Evolutionary conservation across 2,329 filamentous ascomycete genomes (phyloP), one percentile per base, ranked within the genome.

Genomic region (Gliomastix tumulicola): DNA sequence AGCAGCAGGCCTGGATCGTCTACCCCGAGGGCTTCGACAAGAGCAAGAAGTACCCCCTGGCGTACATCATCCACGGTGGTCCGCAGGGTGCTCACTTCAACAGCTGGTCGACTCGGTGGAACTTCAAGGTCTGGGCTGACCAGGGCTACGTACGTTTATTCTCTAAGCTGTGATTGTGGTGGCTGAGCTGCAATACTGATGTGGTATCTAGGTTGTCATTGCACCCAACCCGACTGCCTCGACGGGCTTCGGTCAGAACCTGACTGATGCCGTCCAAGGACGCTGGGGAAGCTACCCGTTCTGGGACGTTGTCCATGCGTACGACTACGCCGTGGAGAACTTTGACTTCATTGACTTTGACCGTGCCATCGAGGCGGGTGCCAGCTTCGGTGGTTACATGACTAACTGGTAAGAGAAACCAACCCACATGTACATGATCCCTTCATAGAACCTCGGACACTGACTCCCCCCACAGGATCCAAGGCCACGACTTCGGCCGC

Each of bases 261-360:
- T 87, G 35, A 76, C 78, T 27, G 76, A 89, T 50, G 79, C 74
- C 1, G 89, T 92, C 49, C 68, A 74, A 35, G 69, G 76, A 36
- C 67, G 88, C 41, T 92, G 87, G 87, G 86, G 85, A 40, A 82
- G 83, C 8, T 68, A 76, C 30, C 86, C 87, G 0, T 92, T 89
- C 55, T 59, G 81, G 22, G 87, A 92, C 53, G 67, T 94, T 15
- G 82, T 81, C 17, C 75, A 78, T 40, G 77, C 76, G 40, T 84
- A 84, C 53, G 77, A 86, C 41, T 75, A 83, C 55, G 74, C 89
- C 34, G 66, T 69, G 38, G 52, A 71, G 11, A 69, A 79, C 35
- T 55, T 85, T 47, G 54, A 65, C 1, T 82, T 77, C 45, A 74
- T 85, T 30, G 82, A 87, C 50, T 78, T 71, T 1, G 51, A 61